Conservation (phyloP, 129 eudicot species). For the Chrysanthemum seticuspe region DNA sequence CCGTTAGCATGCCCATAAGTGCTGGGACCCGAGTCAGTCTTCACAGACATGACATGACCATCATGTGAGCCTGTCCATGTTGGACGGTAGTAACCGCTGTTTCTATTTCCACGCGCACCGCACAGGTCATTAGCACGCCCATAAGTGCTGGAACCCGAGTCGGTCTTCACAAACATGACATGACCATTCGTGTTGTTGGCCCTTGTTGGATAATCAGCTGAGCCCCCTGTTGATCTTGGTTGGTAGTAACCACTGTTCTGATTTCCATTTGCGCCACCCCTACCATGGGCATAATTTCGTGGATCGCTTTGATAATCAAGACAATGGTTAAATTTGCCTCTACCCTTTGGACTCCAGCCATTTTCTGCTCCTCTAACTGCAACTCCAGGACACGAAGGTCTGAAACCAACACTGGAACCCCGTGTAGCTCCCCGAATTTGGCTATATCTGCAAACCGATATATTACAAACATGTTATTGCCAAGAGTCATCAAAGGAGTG, state of each 20-base stretch:
- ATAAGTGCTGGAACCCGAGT: no score
- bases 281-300: background rate
- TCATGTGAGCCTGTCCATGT: background rate
- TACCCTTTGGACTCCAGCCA: conserved; percentile 13
- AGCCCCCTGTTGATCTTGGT: background rate
- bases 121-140: background rate
- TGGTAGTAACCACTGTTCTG: no score
- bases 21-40: no score
- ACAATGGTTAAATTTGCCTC: background rate
- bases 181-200: no score
- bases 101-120: background rate
- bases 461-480: background rate
- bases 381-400: background rate
- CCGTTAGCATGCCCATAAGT: background rate
- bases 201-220: background rate
- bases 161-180: no score
- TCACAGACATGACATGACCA: no score
- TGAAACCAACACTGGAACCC: background rate
- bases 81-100: no score
- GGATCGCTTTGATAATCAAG: background rate
- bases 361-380: conserved; percentile 13
- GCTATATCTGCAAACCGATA: conserved; percentile 2
- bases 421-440: background rate
- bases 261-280: no score
- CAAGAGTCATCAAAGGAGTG: background rate